Conservation (phyloP, 1,139 yeast genomes). For the Suhomyces wounanorum region DNA sequence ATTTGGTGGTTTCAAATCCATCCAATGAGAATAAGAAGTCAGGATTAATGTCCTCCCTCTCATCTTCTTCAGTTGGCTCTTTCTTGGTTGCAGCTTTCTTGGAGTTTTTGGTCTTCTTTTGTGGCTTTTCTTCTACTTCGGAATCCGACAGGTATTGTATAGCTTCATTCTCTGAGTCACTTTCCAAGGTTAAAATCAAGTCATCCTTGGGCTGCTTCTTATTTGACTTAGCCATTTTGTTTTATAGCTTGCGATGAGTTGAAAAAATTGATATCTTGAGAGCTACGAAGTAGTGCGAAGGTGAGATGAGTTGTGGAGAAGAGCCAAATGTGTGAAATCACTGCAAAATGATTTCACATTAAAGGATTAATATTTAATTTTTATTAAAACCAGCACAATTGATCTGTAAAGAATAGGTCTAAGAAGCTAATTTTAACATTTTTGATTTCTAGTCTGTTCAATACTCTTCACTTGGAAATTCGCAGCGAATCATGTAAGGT, state of each 20-base stretch:
- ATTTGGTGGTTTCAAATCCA: constrained; percentile 50
- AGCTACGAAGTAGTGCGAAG: constrained; percentile 4
- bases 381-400: too few relatives aligned
- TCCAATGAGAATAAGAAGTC: constrained; percentile 70
- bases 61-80: constrained; percentile 29
- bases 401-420: too few relatives aligned
- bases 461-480: too few relatives aligned
- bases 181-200: constrained; percentile 42
- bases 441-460: too few relatives aligned
- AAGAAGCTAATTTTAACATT: too few relatives aligned
- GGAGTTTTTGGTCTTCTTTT: constrained; percentile 14
- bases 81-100: constrained; percentile 20
- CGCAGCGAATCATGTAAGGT: background rate
- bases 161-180: constrained; percentile 60
- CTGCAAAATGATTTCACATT: too few relatives aligned
- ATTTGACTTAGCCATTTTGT: constrained; percentile 20
- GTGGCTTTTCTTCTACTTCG: constrained; percentile 21
- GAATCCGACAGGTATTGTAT: constrained; percentile 20
- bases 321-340: background rate
- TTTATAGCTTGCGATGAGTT: constrained; percentile 9
- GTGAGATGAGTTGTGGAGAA: constrained; percentile 2
- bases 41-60: constrained; percentile 62
- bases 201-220: constrained; percentile 24
- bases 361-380: too few relatives aligned
- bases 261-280: constrained; percentile 3